Evolutionary conservation across 83 land plant species (phyloP), one percentile per base, ranked within the genome.

Genomic region (Isoetes engelmannii): DNA sequence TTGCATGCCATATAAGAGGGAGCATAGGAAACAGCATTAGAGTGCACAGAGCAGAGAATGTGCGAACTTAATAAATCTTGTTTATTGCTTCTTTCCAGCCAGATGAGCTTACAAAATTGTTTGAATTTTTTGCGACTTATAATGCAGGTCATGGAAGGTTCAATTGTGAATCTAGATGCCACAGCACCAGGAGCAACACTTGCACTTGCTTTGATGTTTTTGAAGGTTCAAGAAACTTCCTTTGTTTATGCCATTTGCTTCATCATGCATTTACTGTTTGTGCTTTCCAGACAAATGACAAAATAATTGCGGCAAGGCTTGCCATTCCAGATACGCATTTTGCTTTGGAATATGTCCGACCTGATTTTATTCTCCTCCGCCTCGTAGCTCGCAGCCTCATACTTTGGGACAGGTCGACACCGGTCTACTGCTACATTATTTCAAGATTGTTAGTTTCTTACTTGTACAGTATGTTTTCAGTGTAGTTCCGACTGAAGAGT

Each of bases 111-210:
- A 28, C 37, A 28, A 28, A 28, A 28, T 28, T 28, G 37, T 28
- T 28, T 28, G 37, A 2, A 28, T 28, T 2, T 28, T 28, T n/a
- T 71, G 49, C 46, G 47, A 5, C 37, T 28, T 0, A 28, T 10
- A 51, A 12, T 51, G 54, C 67, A 95, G 97, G 82, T 91, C 68
- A 81, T 85, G 84, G 97, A 95, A 75, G 91, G 94, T 20, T 74
- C 82, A 4, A 65, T 71, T 8, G 81, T 95, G 47, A 95, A 95
- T 73, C 73, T 95, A 71, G 97, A 95, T 77, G 97, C 92, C 47
- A 95, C 99, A 68, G 91, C 99, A 49, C 99, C 99, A 65, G 99
- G 97, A 43, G 97, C 99, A 65, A 91, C 88, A 53, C 84, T 95
- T 71, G 99, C 99, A 18, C 77, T 95, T 37, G 85, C 89, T 57